A percentile compares a stretch with the other conserved stretches of the same genome.
These are phyloP conservation scores for Cyberlindnera xylosilytica DNA, from an alignment of 805 yeast genomes.

Conservation along the genomic window DNA sequence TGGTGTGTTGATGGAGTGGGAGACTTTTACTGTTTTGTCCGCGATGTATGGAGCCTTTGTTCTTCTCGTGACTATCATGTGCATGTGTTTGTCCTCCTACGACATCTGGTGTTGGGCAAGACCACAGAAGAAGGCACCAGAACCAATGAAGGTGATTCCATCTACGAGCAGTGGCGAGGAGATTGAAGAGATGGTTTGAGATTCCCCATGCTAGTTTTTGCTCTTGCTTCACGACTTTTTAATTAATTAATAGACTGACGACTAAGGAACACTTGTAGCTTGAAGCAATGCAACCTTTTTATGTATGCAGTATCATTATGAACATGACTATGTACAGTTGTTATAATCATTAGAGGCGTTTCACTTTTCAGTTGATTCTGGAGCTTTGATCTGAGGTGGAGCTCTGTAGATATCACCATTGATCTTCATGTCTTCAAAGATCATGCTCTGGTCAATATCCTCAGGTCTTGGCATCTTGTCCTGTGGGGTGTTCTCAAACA, in stretches of 20 bases:
- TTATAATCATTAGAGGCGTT: not conserved
- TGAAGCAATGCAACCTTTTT: not conserved
- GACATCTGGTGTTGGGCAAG: not conserved
- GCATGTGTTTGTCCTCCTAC: constrained; percentile 5
- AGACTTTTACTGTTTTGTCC: constrained; percentile 60
- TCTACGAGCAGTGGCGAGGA: not conserved
- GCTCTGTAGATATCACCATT: constrained; percentile 35
- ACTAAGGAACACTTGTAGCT: too few species aligned
- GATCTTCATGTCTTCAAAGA: constrained; percentile 30
- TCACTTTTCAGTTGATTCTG: constrained; percentile 4
- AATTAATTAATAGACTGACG: too few species aligned
- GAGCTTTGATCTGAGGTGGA: constrained; percentile 20
- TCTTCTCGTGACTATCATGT: constrained; percentile 7
- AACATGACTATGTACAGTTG: not conserved
- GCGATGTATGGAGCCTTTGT: constrained; percentile 45
- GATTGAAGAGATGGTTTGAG: not conserved
- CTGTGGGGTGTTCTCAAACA: constrained; percentile 54
- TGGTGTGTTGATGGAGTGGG: constrained; percentile 43
- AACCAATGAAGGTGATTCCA: not conserved
- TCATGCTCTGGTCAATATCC: constrained; percentile 26
- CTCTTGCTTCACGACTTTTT: too few species aligned
- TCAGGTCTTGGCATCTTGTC: constrained; percentile 36
- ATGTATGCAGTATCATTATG: not conserved
- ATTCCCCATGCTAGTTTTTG: too few species aligned
- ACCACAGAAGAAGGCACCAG: not conserved